phyloP scores from a whole-genome alignment of 208 protist genomes.

The Crithidia bombi region DNA sequence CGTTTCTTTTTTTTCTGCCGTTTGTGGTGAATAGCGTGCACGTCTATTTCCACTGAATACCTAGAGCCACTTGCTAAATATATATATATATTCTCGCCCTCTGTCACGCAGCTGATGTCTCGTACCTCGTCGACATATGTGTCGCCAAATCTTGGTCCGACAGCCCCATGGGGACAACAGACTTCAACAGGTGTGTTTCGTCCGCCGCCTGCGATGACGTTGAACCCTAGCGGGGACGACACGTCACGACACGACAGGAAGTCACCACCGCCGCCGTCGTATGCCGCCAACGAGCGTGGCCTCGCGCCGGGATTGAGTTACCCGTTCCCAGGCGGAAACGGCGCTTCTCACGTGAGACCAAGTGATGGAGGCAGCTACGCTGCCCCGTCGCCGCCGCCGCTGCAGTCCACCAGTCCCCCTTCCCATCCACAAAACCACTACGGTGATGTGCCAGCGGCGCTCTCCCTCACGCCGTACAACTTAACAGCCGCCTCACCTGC shows the following conservation, averaged over 20 bases:
- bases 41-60: too few species aligned
- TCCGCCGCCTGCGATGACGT: slow-evolving; percentile 43
- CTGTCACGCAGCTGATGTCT: slow-evolving; percentile 35
- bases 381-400: slow-evolving; percentile 15
- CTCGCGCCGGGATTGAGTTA: slow-evolving; percentile 1
- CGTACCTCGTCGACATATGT: slow-evolving; percentile 55
- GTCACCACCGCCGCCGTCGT: slow-evolving; percentile 13
- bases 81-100: too few species aligned
- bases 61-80: too few species aligned
- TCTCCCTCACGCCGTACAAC: slow-evolving; percentile 23
- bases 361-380: slow-evolving; percentile 7
- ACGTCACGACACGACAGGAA: slow-evolving; percentile 18
- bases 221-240: slow-evolving; percentile 26
- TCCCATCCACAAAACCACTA: slow-evolving; percentile 31
- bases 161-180: slow-evolving; percentile 65
- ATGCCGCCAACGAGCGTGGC: slow-evolving; percentile 16
- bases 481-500: slow-evolving; percentile 3
- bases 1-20: slow-evolving; percentile 17
- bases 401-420: slow-evolving; percentile 25
- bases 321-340: slow-evolving; percentile 1
- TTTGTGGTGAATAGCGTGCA: too few species aligned
- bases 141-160: slow-evolving; percentile 63
- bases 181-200: slow-evolving; percentile 73
- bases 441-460: slow-evolving; percentile 18
- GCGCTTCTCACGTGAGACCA: slow-evolving; percentile 3